Percentiles rank a stretch among this genome's conserved stretches.
Conservation (phyloP, 2,329 filamentous ascomycete genomes). For the Monilinia fructicola region DNA sequence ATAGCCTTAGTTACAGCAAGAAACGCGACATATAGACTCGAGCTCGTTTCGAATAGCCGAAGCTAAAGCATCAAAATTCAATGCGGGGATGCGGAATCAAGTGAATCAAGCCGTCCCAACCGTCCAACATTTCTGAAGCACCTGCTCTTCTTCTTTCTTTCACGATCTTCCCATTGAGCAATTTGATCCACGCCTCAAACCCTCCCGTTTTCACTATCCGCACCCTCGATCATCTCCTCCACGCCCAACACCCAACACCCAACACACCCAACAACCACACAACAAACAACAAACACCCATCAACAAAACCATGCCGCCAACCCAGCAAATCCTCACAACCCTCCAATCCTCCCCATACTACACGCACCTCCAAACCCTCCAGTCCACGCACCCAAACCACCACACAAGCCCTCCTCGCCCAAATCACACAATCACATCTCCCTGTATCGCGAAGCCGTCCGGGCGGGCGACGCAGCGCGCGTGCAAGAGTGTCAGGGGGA, state of each 20-base stretch:
- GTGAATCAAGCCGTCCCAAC: neutral
- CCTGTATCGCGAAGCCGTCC: neutral
- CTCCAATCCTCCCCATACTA: conserved; percentile 1
- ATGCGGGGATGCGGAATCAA: neutral
- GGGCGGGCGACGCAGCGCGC: neutral
- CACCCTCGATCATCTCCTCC: neutral
- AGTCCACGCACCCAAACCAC: neutral
- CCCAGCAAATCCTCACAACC: neutral
- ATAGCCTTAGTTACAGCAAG: no score
- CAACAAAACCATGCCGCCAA: neutral
- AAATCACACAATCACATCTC: neutral
- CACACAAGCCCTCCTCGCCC: neutral
- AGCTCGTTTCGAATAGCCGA: no score
- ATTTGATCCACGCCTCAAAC: no score
- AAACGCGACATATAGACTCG: no score
- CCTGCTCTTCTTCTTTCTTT: no score
- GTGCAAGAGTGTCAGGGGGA: neutral
- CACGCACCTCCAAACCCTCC: neutral
- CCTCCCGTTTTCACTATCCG: neutral
- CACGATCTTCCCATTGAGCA: no score
- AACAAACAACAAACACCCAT: neutral
- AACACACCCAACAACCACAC: neutral
- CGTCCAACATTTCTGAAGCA: no score
- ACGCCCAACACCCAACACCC: neutral
- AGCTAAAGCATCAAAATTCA: no score